Base-by-base conservation (phyloP, 192 early-diverging fungal genomes). In the Podila clonocystis region DNA sequence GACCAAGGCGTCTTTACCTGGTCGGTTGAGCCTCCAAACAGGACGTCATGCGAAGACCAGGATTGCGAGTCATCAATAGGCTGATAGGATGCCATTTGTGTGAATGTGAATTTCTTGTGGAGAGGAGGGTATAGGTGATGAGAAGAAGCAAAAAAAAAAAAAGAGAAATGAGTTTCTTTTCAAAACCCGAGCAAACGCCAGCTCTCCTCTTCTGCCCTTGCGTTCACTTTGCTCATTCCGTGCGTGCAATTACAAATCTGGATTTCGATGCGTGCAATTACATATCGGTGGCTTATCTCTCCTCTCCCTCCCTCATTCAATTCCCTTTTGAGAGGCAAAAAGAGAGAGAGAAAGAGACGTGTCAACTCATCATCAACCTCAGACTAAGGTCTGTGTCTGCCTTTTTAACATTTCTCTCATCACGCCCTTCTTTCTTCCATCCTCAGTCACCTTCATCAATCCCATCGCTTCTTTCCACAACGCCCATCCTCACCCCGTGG, bases 51-150 rank as follows among this genome's bases (percentile, higher is more conserved):
- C 38, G 77, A 80, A 20, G 62, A 73, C 70, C 60, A 69, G 41
- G 77, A 80, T 50, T 80, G 77, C 17, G 70, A 58, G 62, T 80
- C 77, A 58, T 80, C 77, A 55, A 80, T 68, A 30, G 77, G 66
- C 33, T 33, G 41, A 36, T 80, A 80, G 59, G 57, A 58, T 45
- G 68, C 8, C 68, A 70, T 48, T 72, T 48, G 55, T 31, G 15
- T 45, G 41, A 45, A 45, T 45, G 41, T 45, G 41, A 9, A 9
- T 45, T 45, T 65, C 50, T 62, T 70, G 63, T 59, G 26, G 24
- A 49, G 49, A 20, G 45, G 41, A 50, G 8, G 22, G 34, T 69
- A 38, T 69, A 22, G n/a, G 31, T 68, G 24, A 50, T n/a, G 45
- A 61, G 60, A 62, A 30, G 48, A 19, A n/a, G 22, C 15, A 8